Base-by-base conservation (phyloP, 208 protist genomes). In the Leishmania tarentolae region DNA sequence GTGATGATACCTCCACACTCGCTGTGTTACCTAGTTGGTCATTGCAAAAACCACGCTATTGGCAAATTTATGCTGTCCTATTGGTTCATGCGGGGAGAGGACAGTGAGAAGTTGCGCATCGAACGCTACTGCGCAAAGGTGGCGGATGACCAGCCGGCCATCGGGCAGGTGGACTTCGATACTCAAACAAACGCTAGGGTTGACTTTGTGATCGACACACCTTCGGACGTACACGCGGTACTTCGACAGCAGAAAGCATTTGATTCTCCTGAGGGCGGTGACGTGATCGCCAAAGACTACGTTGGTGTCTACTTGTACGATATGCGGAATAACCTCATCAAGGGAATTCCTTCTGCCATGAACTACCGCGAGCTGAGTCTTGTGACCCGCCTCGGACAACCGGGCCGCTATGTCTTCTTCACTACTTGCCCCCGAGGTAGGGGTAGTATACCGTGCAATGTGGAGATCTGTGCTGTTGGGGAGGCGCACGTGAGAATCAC, bases 41-140 rank as follows among this genome's bases (percentile, higher is more conserved):
- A 86, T 63, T 86, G 82, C 75, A 88, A 89, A 81, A 84, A 83
- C 44, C 75, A 80, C 40, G 83, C 87, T 13, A 81, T 88, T 68
- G 78, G 71, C 56, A 92, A 91, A 73, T 95, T 95, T 78, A 61
- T 95, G 6, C 80, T 93, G 24, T 89, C 88, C n/a, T 93, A 91
- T 79, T 93, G 88, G 89, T 90, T 87, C 74, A 47, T 88, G 53
- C 71, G 78, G 40, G 42, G 44, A 0, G 65, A 65, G 2, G 87
- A 93, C 68, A 73, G 21, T 15, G 69, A 70, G 31, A 76, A 69
- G 21, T 44, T 93, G 50, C 77, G 75, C 24, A 66, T 95, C 40
- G 50, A 63, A 40, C 86, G 88, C 46, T 82, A 91, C 66, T 47
- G 70, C 17, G 63, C 87, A 0, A 79, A 83, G 47, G 88, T 95